Base-by-base conservation (phyloP, 441 rosid species). In the Pelargonium australe region DNA sequence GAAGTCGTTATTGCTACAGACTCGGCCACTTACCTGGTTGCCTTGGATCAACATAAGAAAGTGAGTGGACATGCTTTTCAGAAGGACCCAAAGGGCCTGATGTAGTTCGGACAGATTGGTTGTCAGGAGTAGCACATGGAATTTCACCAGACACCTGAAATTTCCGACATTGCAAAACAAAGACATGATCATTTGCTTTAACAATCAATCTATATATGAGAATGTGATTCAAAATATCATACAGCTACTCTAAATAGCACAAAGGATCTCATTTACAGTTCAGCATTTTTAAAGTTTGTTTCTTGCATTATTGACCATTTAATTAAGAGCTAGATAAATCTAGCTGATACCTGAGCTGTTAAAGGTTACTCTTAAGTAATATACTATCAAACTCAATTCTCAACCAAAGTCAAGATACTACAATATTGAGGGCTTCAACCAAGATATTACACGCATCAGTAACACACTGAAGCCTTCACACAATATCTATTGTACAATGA, bases 91-190 rank as follows among this genome's bases (percentile, higher is more conserved):
- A 34, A 5, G 40, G 40, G 40, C 40, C 85, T 49, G 82, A 83
- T 81, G 95, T 83, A 73, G 97, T 90, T 45, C 98, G 86, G 81
- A 95, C 82, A 41, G 98, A 95, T 70, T 87, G 71, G 66, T 79
- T 92, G 64, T 87, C 99, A 78, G 97, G 99, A 66, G 99, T 92
- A 64, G 97, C 90, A 81, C 98, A 88, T 79, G 97, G 90, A 19
- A 95, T 81, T 80, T 95, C 99, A 68, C 98, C 98, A 34, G 98
- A 16, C 9, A 90, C 90, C 99, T 92, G 79, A 25, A 76, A 68
- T 34, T 70, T 43, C 11, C 7, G 49, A 60, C 44, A 47, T 53
- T 53, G 23, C 60, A 53, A 16, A 53, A 53, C 60, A 13, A 53
- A 14, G 60, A 53, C 20, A 53, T 53, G 60, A 53, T 53, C 19